These are phyloP conservation scores for Psidium guajava DNA, from an alignment of 345 rosid genomes.

Conservation along the genomic window DNA sequence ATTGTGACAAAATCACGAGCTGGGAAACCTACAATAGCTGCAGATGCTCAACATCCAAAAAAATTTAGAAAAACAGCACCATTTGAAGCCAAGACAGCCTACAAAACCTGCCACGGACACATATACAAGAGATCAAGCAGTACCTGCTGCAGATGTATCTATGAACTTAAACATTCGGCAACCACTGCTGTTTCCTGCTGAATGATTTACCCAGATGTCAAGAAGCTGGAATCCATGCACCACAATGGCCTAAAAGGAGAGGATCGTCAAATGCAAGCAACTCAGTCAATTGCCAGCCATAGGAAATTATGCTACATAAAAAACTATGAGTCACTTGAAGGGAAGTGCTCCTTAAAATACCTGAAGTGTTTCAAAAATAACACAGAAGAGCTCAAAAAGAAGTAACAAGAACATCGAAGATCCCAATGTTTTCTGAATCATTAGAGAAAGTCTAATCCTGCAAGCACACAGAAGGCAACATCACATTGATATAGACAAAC, in stretches of 20 bases:
- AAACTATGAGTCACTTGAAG: not conserved
- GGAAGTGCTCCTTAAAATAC: conserved; percentile 16
- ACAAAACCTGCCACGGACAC: not conserved
- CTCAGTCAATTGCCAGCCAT: not conserved
- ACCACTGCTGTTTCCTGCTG: conserved; percentile 42
- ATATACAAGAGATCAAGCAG: not conserved
- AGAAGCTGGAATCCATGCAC: conserved; percentile 92
- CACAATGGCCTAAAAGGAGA: conserved; percentile 55
- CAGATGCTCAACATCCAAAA: not conserved
- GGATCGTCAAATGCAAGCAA: not conserved
- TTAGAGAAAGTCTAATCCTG: conserved; percentile 47
- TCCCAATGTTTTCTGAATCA: conserved; percentile 22
- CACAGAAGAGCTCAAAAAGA: conserved; percentile 58
- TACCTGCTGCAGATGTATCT: conserved; percentile 68
- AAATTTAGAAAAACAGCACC: not conserved
- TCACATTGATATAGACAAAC: not conserved
- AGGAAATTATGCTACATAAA: not conserved
- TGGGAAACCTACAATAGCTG: not conserved
- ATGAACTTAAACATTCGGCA: conserved; percentile 56
- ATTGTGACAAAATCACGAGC: not conserved
- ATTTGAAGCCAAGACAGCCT: not conserved
- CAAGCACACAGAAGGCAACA: conserved; percentile 3
- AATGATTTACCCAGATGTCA: conserved; percentile 78
- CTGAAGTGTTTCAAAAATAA: conserved; percentile 65
- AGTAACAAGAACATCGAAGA: conserved; percentile 39